A percentile compares a stretch with the other conserved stretches of the same genome.
Evolutionary conservation across 163 green algal genomes (phyloP).

Genomic region (Volvox carteri): DNA sequence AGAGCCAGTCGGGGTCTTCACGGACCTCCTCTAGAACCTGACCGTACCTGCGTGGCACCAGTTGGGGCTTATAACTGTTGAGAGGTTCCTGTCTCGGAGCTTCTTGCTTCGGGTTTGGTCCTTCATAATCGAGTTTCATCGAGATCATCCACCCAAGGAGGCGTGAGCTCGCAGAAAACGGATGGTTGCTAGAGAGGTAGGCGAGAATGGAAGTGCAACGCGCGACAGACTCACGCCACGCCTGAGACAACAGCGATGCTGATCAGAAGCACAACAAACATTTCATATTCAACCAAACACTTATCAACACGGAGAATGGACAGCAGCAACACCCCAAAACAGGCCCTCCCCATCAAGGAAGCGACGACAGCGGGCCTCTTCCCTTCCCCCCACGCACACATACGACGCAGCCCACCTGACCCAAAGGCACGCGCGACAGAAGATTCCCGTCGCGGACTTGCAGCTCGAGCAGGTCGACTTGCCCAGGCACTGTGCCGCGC

Average conservation of each 20-base stretch:
- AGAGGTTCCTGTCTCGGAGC: too few species aligned
- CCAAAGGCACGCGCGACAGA: conserved; percentile 84
- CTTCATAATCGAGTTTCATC: too few species aligned
- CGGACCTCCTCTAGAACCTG: conserved; percentile 65
- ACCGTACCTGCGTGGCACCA: conserved; percentile 18
- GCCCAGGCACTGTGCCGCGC: conserved; percentile 73
- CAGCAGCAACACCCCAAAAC: not conserved
- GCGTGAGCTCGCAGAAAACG: too few species aligned
- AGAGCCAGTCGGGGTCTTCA: conserved; percentile 77
- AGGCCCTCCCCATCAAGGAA: too few species aligned
- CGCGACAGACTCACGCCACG: not conserved
- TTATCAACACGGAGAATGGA: not conserved
- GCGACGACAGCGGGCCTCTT: not conserved
- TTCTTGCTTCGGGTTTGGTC: too few species aligned
- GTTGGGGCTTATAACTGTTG: not conserved
- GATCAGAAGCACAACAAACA: not conserved
- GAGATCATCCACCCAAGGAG: too few species aligned
- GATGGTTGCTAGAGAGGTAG: too few species aligned
- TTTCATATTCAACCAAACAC: not conserved
- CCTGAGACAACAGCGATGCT: not conserved
- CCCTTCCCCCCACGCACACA: not conserved
- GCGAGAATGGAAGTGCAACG: not conserved
- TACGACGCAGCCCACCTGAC: conserved; percentile 66
- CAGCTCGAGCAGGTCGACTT: conserved; percentile 76
- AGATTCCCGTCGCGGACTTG: conserved; percentile 67